phyloP scores from a whole-genome alignment of 2,329 filamentous ascomycete species.

The Arachnomyces sp. region DNA sequence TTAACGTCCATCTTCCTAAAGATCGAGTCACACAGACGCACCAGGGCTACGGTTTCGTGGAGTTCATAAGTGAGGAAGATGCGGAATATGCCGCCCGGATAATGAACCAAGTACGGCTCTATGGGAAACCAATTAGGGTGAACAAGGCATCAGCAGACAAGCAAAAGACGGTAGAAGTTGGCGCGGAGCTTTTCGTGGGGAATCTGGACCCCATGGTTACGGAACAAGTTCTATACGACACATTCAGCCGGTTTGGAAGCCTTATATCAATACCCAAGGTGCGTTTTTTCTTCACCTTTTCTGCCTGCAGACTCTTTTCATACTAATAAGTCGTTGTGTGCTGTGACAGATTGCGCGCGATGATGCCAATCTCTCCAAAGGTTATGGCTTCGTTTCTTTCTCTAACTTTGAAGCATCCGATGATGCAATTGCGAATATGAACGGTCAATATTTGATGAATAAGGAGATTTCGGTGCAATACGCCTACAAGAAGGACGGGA shows the following conservation, averaged over 20 bases:
- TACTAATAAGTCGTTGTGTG: neutral
- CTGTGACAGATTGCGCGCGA: conserved; percentile 60
- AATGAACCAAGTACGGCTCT: conserved; percentile 91
- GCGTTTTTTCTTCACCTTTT: conserved; percentile 9
- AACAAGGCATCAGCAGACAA: conserved; percentile 94
- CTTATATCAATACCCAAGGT: conserved; percentile 81
- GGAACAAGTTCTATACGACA: conserved; percentile 93
- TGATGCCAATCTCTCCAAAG: conserved; percentile 79
- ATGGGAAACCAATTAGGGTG: conserved; percentile 88
- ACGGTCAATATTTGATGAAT: conserved; percentile 93
- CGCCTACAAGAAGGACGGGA: conserved; percentile 98
- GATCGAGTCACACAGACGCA: conserved; percentile 95
- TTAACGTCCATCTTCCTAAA: conserved; percentile 96
- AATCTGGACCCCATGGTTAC: conserved; percentile 92
- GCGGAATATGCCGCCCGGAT: conserved; percentile 94
- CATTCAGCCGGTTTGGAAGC: conserved; percentile 82
- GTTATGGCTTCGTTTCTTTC: conserved; percentile 93
- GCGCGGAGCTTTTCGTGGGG: conserved; percentile 92
- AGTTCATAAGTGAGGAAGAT: conserved; percentile 91
- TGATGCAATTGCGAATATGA: conserved; percentile 83
- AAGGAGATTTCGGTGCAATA: conserved; percentile 96
- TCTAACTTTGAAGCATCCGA: conserved; percentile 90
- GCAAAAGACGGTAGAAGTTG: conserved; percentile 85
- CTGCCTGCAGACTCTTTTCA: neutral
- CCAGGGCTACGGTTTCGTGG: conserved; percentile 97